phyloP scores from a whole-genome alignment of 768 basidiomycete species.

The Tulasnella sp. region DNA sequence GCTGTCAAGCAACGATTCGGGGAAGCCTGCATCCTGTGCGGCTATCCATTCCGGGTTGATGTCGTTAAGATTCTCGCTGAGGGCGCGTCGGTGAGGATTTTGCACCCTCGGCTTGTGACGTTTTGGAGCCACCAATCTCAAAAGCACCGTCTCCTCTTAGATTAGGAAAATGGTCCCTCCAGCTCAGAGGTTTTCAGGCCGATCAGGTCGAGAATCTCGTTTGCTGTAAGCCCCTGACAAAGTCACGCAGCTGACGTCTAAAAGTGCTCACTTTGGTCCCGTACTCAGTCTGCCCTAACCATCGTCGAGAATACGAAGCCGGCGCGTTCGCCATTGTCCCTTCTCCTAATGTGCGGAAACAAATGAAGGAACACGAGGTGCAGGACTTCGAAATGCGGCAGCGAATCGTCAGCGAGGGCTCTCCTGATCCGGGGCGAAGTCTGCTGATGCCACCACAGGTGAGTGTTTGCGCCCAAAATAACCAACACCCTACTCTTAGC shows the following conservation, averaged over 20 bases:
- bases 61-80: not conserved
- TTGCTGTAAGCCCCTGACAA: not conserved
- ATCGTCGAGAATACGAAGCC: not conserved
- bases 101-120: too few relatives aligned
- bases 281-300: not conserved
- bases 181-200: not conserved
- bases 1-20: not conserved
- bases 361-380: not conserved
- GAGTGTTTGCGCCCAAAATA: not conserved
- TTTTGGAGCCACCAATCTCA: too few relatives aligned
- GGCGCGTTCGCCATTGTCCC: not conserved
- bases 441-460: not conserved
- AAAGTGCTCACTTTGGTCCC: not conserved
- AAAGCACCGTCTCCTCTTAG: too few relatives aligned
- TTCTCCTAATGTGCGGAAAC: not conserved
- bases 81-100: too few relatives aligned
- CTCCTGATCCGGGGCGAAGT: not conserved
- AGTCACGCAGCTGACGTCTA: not conserved
- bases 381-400: not conserved
- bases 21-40: not conserved
- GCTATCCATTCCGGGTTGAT: not conserved
- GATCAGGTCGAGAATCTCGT: not conserved
- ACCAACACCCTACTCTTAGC: not conserved
- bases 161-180: not conserved
- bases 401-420: not conserved